Base-by-base conservation (phyloP, 1,284 basidiomycete species). In the Schizophyllum commune region DNA sequence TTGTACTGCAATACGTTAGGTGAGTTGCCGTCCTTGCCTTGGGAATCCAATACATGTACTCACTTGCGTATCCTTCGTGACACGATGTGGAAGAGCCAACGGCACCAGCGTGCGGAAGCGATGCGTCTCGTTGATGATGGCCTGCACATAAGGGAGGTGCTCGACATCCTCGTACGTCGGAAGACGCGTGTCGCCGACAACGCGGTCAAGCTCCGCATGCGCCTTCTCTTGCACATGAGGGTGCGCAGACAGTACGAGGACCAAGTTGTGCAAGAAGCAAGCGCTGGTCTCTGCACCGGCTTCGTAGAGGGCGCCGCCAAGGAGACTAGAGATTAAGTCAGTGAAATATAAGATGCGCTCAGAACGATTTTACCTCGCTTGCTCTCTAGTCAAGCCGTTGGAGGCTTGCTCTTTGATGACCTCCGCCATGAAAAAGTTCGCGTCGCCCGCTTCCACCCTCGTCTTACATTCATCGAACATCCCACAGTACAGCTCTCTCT, bases 161-260 rank as follows among this genome's bases (percentile, higher is more conserved):
- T 59, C 59, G n/a, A 66, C 52, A 55, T 77, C 75, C 4, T 65
- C 60, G 22, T 74, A 69, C 7, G 65, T 63, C 0, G 75, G 74
- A 5, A 74, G 56, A 19, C 73, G 60, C 19, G 67, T 63, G 11
- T 32, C 19, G 4, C 72, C 69, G 32, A 72, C 65, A 15, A 73
- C 68, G 17, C 58, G 51, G 61, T 72, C 69, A 55, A 74, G 64
- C 60, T 74, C 72, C 32, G 61, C 65, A 54, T 70, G 68, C 1
- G 72, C 72, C 20, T 65, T 67, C 13, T 62, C 55, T 58, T 71
- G 70, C n/a, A 69, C 65, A 6, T 73, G 68, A 1, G 71, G 72
- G 58, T 69, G 63, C 15, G 65, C 55, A 0, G 70, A 61, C 68
- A 73, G 75, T 4, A 73, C 72, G 8, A 78, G 68, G 66, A 78